Base-by-base conservation (phyloP, 2,329 filamentous ascomycete species). In the Aureobasidium sp. region DNA sequence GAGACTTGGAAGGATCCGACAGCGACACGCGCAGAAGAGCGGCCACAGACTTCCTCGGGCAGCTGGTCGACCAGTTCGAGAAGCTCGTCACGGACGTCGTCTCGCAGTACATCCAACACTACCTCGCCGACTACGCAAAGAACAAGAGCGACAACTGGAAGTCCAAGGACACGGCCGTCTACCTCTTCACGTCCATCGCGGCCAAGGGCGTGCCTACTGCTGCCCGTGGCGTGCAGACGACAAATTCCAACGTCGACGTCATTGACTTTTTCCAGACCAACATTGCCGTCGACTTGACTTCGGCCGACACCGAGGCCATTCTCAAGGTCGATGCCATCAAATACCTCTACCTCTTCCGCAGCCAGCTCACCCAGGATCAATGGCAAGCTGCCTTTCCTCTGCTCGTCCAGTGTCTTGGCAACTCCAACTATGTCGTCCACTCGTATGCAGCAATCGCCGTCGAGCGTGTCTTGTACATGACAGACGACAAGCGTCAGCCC, bases 321-420 rank as follows among this genome's bases (percentile, higher is more conserved):
- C 78, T 95, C 61, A 95, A 95, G 74, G 91, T 98, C 14, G 93
- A 97, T 68, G 91, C 91, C 16, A 95, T 98, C 77, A 98, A 97
- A 70, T 98, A 90, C 67, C 79, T 98, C 34, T 95, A 98, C 75
- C 88, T 86, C 39, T 98, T 98, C 81, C 86, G 93, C 63, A 95
- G 90, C 67, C 90, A 96, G 65, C 79, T 98, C 57, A 91, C 89
- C 16, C 88, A 88, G 67, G 84, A 90, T 29, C 88, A 96, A 68
- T 97, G 93, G 90, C 86, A 86, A 63, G 83, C 85, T 54, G 90
- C 90, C 1, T 88, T 98, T 65, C 86, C 88, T 11, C 83, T 95
- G 16, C 78, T 98, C 37, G 90, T 97, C 50, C 88, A 93, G 65
- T 94, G 96, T 66, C 76, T 98, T 60, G 88, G 83, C 57, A 94